Evolutionary conservation across 2,329 filamentous ascomycete species (phyloP).

Genomic region (Exophiala calicioides): DNA sequence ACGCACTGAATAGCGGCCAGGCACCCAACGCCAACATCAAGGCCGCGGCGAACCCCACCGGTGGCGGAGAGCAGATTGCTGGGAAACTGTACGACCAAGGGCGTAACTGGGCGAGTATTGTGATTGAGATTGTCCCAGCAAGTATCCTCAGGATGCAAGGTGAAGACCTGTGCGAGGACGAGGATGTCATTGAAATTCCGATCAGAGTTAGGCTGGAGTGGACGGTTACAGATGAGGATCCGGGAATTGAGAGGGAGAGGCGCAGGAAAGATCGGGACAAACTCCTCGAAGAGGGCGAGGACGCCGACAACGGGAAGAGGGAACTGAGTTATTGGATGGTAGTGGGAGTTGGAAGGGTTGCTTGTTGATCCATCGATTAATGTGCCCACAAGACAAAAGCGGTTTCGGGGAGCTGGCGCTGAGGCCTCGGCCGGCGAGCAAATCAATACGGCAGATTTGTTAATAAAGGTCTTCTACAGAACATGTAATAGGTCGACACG

Average conservation of each 20-base stretch:
- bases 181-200: conserved; percentile 80
- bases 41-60: conserved; percentile 43
- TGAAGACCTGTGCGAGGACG: conserved; percentile 51
- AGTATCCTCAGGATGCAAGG: conserved; percentile 29
- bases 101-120: conserved; percentile 91
- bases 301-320: conserved; percentile 70
- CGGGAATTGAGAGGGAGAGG: conserved; percentile 44
- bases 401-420: too few relatives aligned
- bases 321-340: conserved; percentile 97
- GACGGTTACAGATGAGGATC: conserved; percentile 53
- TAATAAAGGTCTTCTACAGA: too few relatives aligned
- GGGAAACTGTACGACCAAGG: conserved; percentile 97
- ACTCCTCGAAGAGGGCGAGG: conserved; percentile 41
- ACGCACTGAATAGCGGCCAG: conserved; percentile 65
- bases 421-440: too few relatives aligned
- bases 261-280: conserved; percentile 35
- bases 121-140: conserved; percentile 80
- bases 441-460: too few relatives aligned
- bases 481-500: too few relatives aligned
- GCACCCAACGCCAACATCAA: conserved; percentile 44
- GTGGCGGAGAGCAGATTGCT: conserved; percentile 69
- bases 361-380: too few relatives aligned
- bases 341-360: conserved; percentile 80
- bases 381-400: background rate
- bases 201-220: conserved; percentile 92